Conservation (phyloP, 345 rosid genomes). For the Brassica carinata region DNA sequence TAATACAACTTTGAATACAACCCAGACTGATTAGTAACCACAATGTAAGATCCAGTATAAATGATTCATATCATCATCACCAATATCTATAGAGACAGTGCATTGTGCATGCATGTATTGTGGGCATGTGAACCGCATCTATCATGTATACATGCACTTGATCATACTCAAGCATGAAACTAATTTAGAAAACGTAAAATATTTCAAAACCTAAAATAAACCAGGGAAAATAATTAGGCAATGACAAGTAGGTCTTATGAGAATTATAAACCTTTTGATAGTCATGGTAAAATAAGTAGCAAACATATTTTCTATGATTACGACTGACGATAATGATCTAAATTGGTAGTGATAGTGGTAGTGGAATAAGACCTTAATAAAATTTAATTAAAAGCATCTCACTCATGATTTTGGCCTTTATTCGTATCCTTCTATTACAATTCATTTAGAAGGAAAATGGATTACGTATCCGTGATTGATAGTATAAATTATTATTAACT, state of each 20-base stretch:
- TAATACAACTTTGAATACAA: background rate
- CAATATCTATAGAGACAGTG: background rate
- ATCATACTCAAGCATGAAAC: background rate
- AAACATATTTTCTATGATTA: slow-evolving; percentile 7
- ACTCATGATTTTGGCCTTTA: slow-evolving; percentile 30
- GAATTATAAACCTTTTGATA: background rate
- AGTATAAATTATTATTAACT: background rate
- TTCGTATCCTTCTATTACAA: slow-evolving; percentile 6
- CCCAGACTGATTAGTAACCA: background rate
- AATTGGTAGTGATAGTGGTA: slow-evolving; percentile 36
- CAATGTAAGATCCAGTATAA: background rate
- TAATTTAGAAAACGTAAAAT: background rate
- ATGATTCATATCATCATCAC: background rate
- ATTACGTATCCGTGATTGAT: slow-evolving; percentile 11
- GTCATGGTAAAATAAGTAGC: background rate
- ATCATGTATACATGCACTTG: background rate
- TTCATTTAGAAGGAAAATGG: background rate
- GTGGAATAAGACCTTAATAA: slow-evolving; percentile 45
- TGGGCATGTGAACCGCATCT: background rate
- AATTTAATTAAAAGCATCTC: slow-evolving; percentile 38
- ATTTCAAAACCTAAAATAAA: background rate
- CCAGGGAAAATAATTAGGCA: background rate
- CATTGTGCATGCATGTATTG: background rate
- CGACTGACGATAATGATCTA: slow-evolving; percentile 33
- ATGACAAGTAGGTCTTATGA: background rate